Conservation (phyloP, 495 filamentous ascomycete species). For the Aspergillus hancockii region DNA sequence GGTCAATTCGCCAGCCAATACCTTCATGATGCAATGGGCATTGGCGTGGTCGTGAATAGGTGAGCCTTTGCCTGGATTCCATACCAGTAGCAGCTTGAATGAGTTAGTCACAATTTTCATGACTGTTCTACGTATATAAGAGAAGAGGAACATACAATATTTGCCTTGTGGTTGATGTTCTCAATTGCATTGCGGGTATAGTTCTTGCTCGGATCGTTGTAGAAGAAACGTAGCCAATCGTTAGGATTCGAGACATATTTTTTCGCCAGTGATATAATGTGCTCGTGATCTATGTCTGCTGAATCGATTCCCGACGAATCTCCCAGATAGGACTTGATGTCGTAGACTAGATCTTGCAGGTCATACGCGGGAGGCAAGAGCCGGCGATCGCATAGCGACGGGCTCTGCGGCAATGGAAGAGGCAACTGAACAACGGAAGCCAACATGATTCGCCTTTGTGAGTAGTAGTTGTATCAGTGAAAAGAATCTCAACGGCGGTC, state of each 20-base stretch:
- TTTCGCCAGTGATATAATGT: constrained; percentile 31
- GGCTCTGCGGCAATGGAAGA: not conserved
- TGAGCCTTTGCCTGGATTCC: constrained; percentile 79
- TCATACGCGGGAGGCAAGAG: constrained; percentile 13
- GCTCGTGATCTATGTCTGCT: constrained; percentile 27
- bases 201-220: constrained; percentile 39
- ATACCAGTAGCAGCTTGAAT: constrained; percentile 75
- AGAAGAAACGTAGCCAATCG: constrained; percentile 36
- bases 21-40: constrained; percentile 71
- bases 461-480: not conserved
- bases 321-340: constrained; percentile 34
- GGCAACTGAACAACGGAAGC: constrained; percentile 1
- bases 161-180: constrained; percentile 41
- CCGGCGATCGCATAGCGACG: not conserved
- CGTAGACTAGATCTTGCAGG: constrained; percentile 30
- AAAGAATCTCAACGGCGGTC: not conserved
- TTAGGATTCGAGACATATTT: constrained; percentile 36
- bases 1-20: constrained; percentile 56
- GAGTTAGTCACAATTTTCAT: constrained; percentile 1
- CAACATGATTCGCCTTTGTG: not conserved
- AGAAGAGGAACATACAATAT: constrained; percentile 27
- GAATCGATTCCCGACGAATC: constrained; percentile 31
- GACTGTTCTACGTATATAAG: not conserved
- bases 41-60: constrained; percentile 86
- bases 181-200: constrained; percentile 42